These are phyloP conservation scores for Mercurialis annua DNA, from an alignment of 345 rosid genomes.

Conservation along the genomic window DNA sequence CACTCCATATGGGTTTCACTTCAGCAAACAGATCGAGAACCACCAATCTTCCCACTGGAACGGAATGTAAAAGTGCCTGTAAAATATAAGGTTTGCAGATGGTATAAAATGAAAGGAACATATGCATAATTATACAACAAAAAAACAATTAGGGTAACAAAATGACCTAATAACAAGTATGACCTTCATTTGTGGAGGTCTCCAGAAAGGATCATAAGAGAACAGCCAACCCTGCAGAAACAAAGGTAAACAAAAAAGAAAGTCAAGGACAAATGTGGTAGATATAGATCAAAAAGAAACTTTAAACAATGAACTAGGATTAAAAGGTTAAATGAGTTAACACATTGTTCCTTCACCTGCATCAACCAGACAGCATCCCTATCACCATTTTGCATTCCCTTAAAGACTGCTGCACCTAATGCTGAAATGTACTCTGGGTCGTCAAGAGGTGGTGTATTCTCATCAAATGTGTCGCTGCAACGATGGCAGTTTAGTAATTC, in stretches of 20 bases:
- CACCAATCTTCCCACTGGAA: slow-evolving; percentile 62
- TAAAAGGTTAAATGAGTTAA: neutral
- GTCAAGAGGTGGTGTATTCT: slow-evolving; percentile 71
- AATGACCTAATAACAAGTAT: slow-evolving; percentile 11
- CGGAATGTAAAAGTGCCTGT: slow-evolving; percentile 73
- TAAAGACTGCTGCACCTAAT: slow-evolving; percentile 64
- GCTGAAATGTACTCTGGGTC: slow-evolving; percentile 63
- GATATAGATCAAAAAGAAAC: neutral
- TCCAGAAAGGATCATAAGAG: slow-evolving; percentile 76
- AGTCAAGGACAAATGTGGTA: neutral
- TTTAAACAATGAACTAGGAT: slow-evolving; percentile 6
- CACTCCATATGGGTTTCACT: slow-evolving; percentile 65
- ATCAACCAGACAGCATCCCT: slow-evolving; percentile 66
- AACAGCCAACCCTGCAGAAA: slow-evolving; percentile 68
- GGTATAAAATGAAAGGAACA: neutral
- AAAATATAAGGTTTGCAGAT: slow-evolving; percentile 15
- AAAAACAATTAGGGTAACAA: neutral
- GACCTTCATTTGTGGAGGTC: slow-evolving; percentile 77
- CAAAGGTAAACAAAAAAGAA: slow-evolving; percentile 17
- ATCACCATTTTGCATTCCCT: slow-evolving; percentile 67
- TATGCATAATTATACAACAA: neutral
- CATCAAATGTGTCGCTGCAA: slow-evolving; percentile 72
- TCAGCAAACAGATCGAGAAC: slow-evolving; percentile 75
- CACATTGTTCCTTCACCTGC: slow-evolving; percentile 49
- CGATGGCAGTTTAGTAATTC: neutral